Evolutionary conservation across 805 yeast species (phyloP).

Genomic region (Lipomyces mesembrius): DNA sequence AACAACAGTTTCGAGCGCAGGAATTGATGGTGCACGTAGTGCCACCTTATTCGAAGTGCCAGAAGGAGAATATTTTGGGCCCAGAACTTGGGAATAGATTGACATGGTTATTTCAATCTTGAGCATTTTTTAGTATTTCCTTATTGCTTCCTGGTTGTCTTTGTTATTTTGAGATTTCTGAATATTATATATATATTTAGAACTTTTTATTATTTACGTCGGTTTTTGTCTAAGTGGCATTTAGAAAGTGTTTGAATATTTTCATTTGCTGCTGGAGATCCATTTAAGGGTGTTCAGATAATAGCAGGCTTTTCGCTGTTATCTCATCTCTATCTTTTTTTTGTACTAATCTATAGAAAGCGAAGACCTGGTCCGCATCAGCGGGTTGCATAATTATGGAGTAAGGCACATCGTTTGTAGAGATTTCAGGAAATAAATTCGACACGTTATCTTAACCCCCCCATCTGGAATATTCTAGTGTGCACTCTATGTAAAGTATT

Average conservation of each 20-base stretch:
- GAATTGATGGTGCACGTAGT: slow-evolving; percentile 35
- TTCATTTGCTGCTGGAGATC: not conserved
- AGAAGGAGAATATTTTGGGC: no score
- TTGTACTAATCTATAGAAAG: no score
- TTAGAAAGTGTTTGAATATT: not conserved
- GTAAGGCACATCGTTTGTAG: no score
- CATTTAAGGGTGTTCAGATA: not conserved
- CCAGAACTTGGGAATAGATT: no score
- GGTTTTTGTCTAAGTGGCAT: not conserved
- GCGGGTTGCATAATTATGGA: no score
- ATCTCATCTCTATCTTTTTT: no score
- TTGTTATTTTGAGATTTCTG: not conserved
- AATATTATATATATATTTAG: not conserved
- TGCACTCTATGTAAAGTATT: no score
- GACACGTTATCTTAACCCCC: no score
- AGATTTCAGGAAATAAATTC: no score
- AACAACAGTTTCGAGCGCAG: slow-evolving; percentile 47
- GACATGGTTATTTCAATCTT: no score
- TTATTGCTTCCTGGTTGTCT: not conserved
- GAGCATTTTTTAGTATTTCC: not conserved
- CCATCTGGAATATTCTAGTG: no score
- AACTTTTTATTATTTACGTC: not conserved
- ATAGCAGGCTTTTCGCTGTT: not conserved
- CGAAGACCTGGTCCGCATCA: no score
- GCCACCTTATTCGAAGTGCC: slow-evolving; percentile 30